These are phyloP conservation scores for Castanea sativa DNA, from an alignment of 306 rosid species.

Conservation along the genomic window DNA sequence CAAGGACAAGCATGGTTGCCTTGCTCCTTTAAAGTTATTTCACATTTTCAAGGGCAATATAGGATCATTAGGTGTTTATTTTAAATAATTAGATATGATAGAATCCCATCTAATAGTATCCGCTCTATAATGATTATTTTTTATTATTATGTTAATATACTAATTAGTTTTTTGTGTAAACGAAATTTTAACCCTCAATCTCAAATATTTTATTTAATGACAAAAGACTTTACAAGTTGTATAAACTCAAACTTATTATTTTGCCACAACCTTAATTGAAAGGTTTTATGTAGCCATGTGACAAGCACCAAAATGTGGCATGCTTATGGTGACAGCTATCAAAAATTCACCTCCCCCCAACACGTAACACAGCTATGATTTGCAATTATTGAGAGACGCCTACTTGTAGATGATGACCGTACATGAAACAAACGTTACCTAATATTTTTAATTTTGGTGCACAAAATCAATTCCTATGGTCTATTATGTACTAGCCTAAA, in stretches of 20 bases:
- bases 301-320: constrained; percentile 23
- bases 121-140: no score
- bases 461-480: neutral
- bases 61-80: no score
- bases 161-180: no score
- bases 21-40: no score
- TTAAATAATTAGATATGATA: no score
- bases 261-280: neutral
- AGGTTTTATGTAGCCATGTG: constrained; percentile 4
- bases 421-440: constrained; percentile 2
- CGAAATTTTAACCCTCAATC: fast-evolving
- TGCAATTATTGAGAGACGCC: constrained; percentile 28
- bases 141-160: no score
- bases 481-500: neutral
- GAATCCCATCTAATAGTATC: no score
- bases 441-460: neutral
- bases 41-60: no score
- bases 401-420: constrained; percentile 8
- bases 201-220: fast-evolving
- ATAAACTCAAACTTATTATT: no score
- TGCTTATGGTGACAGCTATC: constrained; percentile 23
- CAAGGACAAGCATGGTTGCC: no score
- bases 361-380: constrained; percentile 8
- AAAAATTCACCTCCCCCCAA: no score
- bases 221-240: no score